Conservation (phyloP, 202 grass and related monocot genomes). For the Schoenoplectus tabernaemontani region DNA sequence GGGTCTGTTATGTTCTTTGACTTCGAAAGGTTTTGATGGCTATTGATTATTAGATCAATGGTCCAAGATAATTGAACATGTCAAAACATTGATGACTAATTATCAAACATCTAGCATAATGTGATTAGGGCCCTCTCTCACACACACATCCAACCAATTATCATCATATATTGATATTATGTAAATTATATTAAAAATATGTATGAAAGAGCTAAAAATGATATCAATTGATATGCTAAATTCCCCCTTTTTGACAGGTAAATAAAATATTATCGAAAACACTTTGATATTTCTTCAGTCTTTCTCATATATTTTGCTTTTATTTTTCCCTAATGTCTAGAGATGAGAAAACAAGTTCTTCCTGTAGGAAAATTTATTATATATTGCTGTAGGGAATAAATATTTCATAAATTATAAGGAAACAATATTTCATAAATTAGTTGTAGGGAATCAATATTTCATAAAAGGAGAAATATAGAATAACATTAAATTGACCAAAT, state of each 20-base stretch:
- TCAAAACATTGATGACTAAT: slow-evolving; percentile 16
- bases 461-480: too few relatives aligned
- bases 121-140: slow-evolving; percentile 11
- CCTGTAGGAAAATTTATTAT: too few relatives aligned
- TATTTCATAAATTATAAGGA: too few relatives aligned
- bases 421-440: too few relatives aligned
- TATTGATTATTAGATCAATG: slow-evolving; percentile 21
- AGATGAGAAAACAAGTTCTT: too few relatives aligned
- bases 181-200: background rate
- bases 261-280: background rate
- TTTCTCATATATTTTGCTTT: background rate
- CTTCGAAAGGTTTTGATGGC: slow-evolving; percentile 8
- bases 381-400: too few relatives aligned
- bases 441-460: too few relatives aligned
- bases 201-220: background rate
- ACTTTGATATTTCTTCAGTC: background rate
- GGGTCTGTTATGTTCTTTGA: slow-evolving; percentile 22
- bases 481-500: too few relatives aligned
- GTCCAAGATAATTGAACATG: slow-evolving; percentile 27
- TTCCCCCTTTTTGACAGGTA: background rate
- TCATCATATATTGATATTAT: background rate
- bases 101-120: slow-evolving; percentile 10
- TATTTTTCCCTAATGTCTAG: background rate
- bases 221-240: background rate
- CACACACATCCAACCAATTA: background rate